phyloP scores from a whole-genome alignment of 73 alveolate species.

The Durusdinium trenchii region DNA sequence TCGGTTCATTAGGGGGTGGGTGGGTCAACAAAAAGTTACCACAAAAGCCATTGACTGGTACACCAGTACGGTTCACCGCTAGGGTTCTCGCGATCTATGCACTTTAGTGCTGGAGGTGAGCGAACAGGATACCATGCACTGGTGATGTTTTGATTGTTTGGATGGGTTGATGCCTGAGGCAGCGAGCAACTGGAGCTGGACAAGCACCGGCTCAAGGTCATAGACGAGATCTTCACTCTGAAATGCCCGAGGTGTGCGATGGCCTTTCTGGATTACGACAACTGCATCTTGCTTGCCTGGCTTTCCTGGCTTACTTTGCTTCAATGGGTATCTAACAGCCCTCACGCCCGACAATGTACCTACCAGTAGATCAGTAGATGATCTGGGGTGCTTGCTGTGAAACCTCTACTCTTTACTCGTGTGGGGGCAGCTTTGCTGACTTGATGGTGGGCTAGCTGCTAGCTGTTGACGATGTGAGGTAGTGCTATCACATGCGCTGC shows the following conservation, averaged over 20 bases:
- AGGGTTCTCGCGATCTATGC: too few species aligned
- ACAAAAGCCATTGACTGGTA: too few species aligned
- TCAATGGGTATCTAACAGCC: neutral
- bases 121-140: too few species aligned
- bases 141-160: too few species aligned
- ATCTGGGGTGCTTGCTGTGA: too few species aligned
- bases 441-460: neutral
- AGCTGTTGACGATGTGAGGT: neutral
- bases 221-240: conserved; percentile 74
- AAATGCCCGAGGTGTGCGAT: conserved; percentile 76
- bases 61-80: too few species aligned
- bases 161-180: too few species aligned
- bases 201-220: conserved; percentile 82
- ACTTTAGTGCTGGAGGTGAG: too few species aligned
- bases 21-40: too few species aligned
- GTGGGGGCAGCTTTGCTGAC: neutral
- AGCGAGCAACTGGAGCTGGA: conserved; percentile 71
- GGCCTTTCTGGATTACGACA: conserved; percentile 91
- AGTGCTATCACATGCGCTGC: conserved; percentile 77
- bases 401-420: too few species aligned
- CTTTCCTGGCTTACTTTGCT: neutral
- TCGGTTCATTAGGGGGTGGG: too few species aligned
- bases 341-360: neutral
- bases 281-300: neutral
- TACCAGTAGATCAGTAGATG: too few species aligned